phyloP scores from a whole-genome alignment of 352 stramenopile genomes.

The Thraustochytrium striatum region DNA sequence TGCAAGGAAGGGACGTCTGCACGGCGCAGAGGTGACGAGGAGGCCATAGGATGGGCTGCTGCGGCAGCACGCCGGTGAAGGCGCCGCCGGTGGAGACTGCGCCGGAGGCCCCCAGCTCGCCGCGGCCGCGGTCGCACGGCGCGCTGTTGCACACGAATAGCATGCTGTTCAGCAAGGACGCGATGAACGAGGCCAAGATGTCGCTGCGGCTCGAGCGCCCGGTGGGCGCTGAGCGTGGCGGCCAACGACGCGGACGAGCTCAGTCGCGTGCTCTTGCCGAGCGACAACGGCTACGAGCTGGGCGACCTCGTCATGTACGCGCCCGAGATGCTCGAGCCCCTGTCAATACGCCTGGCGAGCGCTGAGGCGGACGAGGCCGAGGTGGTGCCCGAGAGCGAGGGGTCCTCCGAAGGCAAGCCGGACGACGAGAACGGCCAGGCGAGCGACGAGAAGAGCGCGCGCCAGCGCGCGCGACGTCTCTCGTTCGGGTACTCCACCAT shows the following conservation, averaged over 20 bases:
- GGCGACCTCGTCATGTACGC: conserved; percentile 39
- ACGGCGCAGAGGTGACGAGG: too few relatives aligned
- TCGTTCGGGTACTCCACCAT: conserved; percentile 23
- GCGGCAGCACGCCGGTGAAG: too few relatives aligned
- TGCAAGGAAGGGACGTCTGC: too few relatives aligned
- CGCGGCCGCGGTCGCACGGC: too few relatives aligned
- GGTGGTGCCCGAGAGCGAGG: not conserved
- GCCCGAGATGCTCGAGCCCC: conserved; percentile 20
- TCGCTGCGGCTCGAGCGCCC: conserved; percentile 3
- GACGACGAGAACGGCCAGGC: not conserved
- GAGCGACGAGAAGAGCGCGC: not conserved
- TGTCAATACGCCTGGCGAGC: conserved; percentile 1
- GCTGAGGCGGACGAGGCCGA: not conserved
- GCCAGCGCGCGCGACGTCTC: not conserved
- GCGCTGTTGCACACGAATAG: conserved; percentile 41
- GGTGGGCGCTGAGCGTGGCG: not conserved
- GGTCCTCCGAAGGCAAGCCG: not conserved
- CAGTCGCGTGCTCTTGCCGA: conserved; percentile 9
- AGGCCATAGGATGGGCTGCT: too few relatives aligned
- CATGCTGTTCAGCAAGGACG: conserved; percentile 36
- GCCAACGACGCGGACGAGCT: not conserved
- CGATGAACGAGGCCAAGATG: conserved; percentile 32
- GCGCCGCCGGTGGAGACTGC: too few relatives aligned
- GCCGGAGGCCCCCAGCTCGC: too few relatives aligned
- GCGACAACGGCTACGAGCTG: conserved; percentile 28